Percentiles rank a stretch among this genome's conserved stretches.
phyloP scores from a whole-genome alignment of 495 filamentous ascomycete genomes.

The Trichodelitschia bisporula region DNA sequence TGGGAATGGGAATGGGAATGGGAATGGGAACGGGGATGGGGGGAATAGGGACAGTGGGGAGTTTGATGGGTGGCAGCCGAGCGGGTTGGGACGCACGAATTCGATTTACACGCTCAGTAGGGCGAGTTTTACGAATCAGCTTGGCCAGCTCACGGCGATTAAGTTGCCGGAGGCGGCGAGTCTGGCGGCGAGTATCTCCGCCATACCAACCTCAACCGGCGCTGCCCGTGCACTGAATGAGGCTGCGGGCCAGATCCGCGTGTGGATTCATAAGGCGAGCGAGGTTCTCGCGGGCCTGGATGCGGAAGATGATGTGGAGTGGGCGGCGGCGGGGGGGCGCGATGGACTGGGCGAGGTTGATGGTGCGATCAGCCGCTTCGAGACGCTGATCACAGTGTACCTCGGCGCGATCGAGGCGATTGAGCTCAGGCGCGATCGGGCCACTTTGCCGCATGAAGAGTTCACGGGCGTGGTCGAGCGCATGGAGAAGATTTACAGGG shows the following conservation, averaged over 20 bases:
- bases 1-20: too few relatives aligned
- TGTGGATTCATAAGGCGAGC: constrained; percentile 75
- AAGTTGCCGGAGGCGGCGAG: constrained; percentile 60
- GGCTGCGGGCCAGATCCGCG: constrained; percentile 71
- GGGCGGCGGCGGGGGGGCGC: constrained; percentile 79
- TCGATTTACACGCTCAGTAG: constrained; percentile 79
- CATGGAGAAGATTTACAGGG: constrained; percentile 66
- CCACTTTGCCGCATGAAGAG: constrained; percentile 36
- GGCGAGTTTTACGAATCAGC: constrained; percentile 71
- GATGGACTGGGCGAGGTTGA: constrained; percentile 81
- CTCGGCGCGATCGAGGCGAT: constrained; percentile 74
- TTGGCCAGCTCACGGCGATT: constrained; percentile 66
- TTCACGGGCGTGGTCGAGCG: constrained; percentile 48
- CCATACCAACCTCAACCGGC: constrained; percentile 54
- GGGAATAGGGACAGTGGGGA: too few relatives aligned
- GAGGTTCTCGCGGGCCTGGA: constrained; percentile 69
- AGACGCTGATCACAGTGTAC: constrained; percentile 69
- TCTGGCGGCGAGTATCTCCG: constrained; percentile 54
- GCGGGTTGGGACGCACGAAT: constrained; percentile 23
- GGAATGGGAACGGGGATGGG: too few relatives aligned
- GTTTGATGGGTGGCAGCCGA: too few relatives aligned
- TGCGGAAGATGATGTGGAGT: constrained; percentile 89
- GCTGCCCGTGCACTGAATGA: constrained; percentile 54
- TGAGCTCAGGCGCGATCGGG: constrained; percentile 56
- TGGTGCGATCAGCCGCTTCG: constrained; percentile 61